A percentile compares a stretch with the other conserved stretches of the same genome.
Evolutionary conservation across 2,329 filamentous ascomycete genomes (phyloP).

Genomic region (Fusarium oligoseptatum): DNA sequence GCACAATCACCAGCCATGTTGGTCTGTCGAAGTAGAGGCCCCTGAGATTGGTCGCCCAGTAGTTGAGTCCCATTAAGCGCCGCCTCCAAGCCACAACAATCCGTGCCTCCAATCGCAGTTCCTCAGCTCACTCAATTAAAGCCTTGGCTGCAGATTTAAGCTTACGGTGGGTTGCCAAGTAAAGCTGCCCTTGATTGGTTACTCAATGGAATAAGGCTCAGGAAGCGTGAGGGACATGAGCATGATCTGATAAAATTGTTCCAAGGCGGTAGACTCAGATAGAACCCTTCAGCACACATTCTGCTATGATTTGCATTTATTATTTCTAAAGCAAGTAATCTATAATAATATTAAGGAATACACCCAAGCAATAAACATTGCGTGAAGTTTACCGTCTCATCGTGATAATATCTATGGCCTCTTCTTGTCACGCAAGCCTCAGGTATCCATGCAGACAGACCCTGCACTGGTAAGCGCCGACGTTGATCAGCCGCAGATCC

Average conservation of each 20-base stretch:
- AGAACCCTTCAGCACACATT: background rate
- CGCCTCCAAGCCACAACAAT: background rate
- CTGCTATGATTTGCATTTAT: background rate
- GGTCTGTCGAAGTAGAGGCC: background rate
- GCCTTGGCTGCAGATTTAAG: background rate
- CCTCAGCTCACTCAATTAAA: background rate
- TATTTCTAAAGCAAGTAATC: background rate
- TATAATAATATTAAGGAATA: fast-evolving
- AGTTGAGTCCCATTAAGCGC: background rate
- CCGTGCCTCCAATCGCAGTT: background rate
- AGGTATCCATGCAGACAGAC: background rate
- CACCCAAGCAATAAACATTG: background rate
- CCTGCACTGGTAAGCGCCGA: background rate
- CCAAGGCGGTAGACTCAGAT: background rate
- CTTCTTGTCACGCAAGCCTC: background rate
- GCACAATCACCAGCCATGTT: background rate
- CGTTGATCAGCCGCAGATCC: background rate
- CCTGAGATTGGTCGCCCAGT: background rate
- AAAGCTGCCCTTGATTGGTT: background rate
- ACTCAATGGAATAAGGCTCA: background rate
- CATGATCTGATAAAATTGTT: background rate
- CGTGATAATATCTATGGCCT: background rate
- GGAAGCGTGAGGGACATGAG: background rate
- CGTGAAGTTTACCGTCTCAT: background rate
- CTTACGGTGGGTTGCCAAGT: background rate